Conservation (phyloP, 2,329 filamentous ascomycete genomes). For the Grosmannia huntii region DNA sequence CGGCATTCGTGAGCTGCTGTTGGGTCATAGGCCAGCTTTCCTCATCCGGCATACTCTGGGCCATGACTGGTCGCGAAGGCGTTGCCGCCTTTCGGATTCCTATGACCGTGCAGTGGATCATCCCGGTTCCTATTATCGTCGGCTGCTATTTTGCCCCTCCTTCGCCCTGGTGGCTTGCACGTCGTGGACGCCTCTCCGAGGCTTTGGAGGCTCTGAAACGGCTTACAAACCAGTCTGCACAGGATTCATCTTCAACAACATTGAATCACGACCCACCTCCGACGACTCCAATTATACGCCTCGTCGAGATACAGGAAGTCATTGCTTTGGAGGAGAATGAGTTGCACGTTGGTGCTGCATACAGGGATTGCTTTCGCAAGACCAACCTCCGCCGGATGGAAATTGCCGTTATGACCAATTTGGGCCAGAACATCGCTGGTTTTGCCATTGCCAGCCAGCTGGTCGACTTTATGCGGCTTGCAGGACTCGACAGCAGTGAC, state of each 20-base stretch:
- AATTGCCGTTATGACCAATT: slow-evolving; percentile 29
- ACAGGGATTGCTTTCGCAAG: slow-evolving; percentile 36
- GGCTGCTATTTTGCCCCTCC: slow-evolving; percentile 10
- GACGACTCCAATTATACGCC: slow-evolving; percentile 25
- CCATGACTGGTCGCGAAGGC: slow-evolving; percentile 3
- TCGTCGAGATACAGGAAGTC: slow-evolving; percentile 42
- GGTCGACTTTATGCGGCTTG: slow-evolving; percentile 13
- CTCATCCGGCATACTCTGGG: slow-evolving; percentile 11
- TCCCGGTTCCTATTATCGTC: slow-evolving; percentile 9
- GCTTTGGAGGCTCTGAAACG: slow-evolving; percentile 6
- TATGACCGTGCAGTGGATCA: slow-evolving; percentile 12
- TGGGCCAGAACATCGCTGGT: slow-evolving; percentile 17
- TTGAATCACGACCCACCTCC: slow-evolving; percentile 14
- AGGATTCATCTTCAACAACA: too few species aligned
- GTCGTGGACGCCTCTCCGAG: slow-evolving; percentile 20
- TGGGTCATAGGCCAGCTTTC: slow-evolving; percentile 12
- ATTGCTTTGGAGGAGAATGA: slow-evolving; percentile 39
- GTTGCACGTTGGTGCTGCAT: slow-evolving; percentile 33
- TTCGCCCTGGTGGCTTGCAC: slow-evolving; percentile 19
- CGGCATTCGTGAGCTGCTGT: slow-evolving; percentile 13
- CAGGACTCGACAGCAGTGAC: slow-evolving; percentile 22
- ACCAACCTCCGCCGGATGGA: slow-evolving; percentile 39
- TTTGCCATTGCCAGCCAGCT: slow-evolving; percentile 23
- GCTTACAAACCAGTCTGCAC: not conserved
- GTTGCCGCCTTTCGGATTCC: slow-evolving; percentile 13